A percentile compares a stretch with the other conserved stretches of the same genome.
Conservation (phyloP, 192 early-diverging fungal species). For the Coemansia sp. region DNA sequence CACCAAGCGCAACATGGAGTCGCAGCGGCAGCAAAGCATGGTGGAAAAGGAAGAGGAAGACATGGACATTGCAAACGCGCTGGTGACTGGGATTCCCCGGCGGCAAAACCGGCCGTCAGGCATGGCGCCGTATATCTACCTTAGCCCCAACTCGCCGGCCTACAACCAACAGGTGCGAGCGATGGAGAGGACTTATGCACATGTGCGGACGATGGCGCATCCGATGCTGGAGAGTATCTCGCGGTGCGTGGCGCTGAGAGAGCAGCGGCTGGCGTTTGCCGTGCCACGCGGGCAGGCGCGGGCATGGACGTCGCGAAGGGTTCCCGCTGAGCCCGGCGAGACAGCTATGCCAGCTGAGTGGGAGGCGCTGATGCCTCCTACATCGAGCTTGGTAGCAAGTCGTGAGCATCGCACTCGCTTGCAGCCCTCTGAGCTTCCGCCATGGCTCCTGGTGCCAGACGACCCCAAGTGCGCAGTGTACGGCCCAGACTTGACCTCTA, state of each 20-base stretch:
- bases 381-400: background rate
- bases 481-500: constrained; percentile 13
- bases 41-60: constrained; percentile 49
- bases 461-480: constrained; percentile 42
- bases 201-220: constrained; percentile 32
- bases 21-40: constrained; percentile 55
- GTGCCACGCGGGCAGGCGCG: constrained; percentile 25
- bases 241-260: constrained; percentile 42
- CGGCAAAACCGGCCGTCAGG: constrained; percentile 39
- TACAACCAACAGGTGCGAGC: constrained; percentile 44
- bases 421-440: constrained; percentile 34
- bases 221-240: constrained; percentile 50
- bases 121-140: constrained; percentile 42
- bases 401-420: constrained; percentile 27
- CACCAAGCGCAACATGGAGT: constrained; percentile 55
- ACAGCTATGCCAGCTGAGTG: constrained; percentile 32
- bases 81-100: constrained; percentile 46
- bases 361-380: constrained; percentile 48
- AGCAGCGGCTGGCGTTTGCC: constrained; percentile 29
- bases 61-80: constrained; percentile 37
- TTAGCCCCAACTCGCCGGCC: constrained; percentile 37
- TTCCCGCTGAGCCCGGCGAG: constrained; percentile 22
- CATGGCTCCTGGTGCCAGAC: constrained; percentile 37
- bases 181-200: constrained; percentile 40
- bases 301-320: constrained; percentile 26